Percentiles rank a stretch among this genome's conserved stretches.
Evolutionary conservation across 768 basidiomycete species (phyloP).

Genomic region (Suillus subaureus): DNA sequence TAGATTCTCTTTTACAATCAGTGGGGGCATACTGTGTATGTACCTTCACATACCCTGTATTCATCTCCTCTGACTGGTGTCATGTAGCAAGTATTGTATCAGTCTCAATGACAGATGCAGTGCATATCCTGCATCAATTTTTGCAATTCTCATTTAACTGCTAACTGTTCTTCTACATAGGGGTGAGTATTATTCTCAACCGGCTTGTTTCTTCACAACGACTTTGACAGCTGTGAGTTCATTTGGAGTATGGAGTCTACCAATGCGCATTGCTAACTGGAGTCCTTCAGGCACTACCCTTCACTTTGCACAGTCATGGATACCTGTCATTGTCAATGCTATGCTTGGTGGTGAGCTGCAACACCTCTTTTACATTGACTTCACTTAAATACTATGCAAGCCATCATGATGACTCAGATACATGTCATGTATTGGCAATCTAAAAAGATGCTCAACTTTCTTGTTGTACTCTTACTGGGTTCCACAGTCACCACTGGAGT

Average conservation of each 20-base stretch:
- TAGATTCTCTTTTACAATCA: background rate
- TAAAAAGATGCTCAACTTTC: background rate
- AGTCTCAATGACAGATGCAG: background rate
- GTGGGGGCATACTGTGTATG: background rate
- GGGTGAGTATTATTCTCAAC: background rate
- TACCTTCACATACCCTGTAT: background rate
- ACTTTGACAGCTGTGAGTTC: background rate
- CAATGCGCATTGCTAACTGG: background rate
- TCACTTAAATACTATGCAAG: background rate
- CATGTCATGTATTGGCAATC: background rate
- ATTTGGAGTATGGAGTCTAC: background rate
- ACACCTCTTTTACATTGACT: background rate
- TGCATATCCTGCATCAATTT: background rate
- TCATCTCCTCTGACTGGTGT: background rate
- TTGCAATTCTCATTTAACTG: background rate
- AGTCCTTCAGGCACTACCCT: background rate
- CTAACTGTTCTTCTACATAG: background rate
- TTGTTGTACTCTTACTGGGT: background rate
- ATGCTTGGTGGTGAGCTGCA: background rate
- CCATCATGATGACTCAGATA: background rate
- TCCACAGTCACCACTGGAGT: background rate
- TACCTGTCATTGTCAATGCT: background rate
- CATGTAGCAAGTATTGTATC: background rate
- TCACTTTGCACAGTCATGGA: background rate
- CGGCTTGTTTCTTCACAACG: background rate